Evolutionary conservation across 2,329 filamentous ascomycete genomes (phyloP).

Genomic region (Dothideomycetidae sp.): DNA sequence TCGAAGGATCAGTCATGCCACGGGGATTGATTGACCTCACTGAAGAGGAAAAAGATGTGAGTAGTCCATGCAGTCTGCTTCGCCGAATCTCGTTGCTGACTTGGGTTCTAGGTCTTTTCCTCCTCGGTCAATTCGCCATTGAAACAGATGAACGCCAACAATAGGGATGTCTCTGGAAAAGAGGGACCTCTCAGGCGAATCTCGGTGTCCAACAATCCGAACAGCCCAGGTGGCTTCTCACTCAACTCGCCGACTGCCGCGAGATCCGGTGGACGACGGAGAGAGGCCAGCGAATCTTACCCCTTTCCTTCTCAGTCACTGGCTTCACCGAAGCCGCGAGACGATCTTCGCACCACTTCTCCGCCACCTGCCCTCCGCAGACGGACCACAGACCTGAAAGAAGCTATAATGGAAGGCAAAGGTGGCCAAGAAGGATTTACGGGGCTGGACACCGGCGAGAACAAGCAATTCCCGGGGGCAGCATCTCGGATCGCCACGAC

Average conservation of each 20-base stretch:
- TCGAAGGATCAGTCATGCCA: conserved; percentile 53
- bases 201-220: conserved; percentile 57
- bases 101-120: conserved; percentile 62
- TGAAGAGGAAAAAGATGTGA: conserved; percentile 51
- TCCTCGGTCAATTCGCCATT: conserved; percentile 86
- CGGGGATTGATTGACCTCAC: conserved; percentile 60
- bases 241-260: conserved; percentile 59
- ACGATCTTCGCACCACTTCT: conserved; percentile 47
- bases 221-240: conserved; percentile 48
- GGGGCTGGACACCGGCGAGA: conserved; percentile 12
- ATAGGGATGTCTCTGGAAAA: conserved; percentile 46
- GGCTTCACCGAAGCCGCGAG: conserved; percentile 49
- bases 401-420: conserved; percentile 25
- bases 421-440: conserved; percentile 24
- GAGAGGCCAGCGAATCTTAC: conserved; percentile 66
- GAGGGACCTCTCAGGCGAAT: conserved; percentile 59
- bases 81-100: too few relatives aligned
- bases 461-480: conserved; percentile 7
- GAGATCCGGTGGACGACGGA: conserved; percentile 55
- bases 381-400: conserved; percentile 48
- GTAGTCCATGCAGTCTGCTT: too few relatives aligned
- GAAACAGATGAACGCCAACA: conserved; percentile 61
- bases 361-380: conserved; percentile 47
- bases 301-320: conserved; percentile 36
- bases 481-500: conserved; percentile 25